Base-by-base conservation (phyloP, 2,329 filamentous ascomycete genomes). In the Tolypocladium guangdongense region DNA sequence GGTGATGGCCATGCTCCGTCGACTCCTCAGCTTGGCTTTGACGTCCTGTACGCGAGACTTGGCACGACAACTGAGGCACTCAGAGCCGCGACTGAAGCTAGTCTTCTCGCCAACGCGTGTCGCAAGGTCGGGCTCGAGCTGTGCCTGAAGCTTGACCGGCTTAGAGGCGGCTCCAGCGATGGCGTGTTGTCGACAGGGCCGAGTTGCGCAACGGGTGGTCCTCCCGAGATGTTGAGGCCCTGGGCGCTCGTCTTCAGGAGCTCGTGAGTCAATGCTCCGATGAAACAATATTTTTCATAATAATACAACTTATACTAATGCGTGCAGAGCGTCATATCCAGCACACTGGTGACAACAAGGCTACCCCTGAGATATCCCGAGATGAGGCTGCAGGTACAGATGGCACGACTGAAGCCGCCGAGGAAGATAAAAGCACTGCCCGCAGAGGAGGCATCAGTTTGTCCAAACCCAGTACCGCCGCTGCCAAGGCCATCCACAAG, bases 111-210 rank as follows among this genome's bases (percentile, higher is more conserved):
- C 11, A n/a, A 22, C 10, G 54, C 58, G 24, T 64, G 59, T 35
- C 47, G 56, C 57, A 64, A 63, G 50, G 58, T 66, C 22, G 61
- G 57, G n/a, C 52, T 57, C 32, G 64, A 63, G 18, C 47, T 66
- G 8, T 24, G 57, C 1, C 38, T 65, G 7, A 62, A 64, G 43
- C 41, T 65, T 38, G 52, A 53, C 43, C 58, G 55, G 18, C 36
- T 56, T 16, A 48, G 53, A 4, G 36, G 6, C 27, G 27, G 3
- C 27, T 6, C n/a, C n/a, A n/a, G n/a, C n/a, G n/a, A n/a, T n/a
- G n/a, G n/a, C 41, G 12, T 48, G 39, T 1, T 7, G 16, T 61
- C 41, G 48, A 57, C 7, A 30, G 4, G 1, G 36, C 38, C 36
- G 20, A 37, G 22, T 55, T 63, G n/a, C 53, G 56, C 45, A 41